Conservation (phyloP, 164 flowering plant genomes). For the Stephania cephalantha region DNA sequence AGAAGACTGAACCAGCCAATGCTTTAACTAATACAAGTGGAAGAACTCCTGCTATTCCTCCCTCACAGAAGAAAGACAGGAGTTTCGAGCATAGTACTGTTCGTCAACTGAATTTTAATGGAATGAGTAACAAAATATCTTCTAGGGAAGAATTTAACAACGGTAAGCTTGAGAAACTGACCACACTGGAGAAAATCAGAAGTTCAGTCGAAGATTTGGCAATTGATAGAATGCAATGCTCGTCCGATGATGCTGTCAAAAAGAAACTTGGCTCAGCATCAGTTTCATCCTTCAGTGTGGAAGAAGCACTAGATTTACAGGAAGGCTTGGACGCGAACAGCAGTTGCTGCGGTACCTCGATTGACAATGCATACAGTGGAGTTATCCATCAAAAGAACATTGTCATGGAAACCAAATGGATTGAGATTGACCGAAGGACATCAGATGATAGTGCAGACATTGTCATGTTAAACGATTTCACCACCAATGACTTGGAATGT, state of each 20-base stretch:
- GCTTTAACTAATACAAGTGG: slow-evolving; percentile 19
- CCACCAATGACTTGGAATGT: slow-evolving; percentile 8
- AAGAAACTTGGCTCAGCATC: slow-evolving; percentile 12
- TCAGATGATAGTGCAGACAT: neutral
- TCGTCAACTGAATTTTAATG: slow-evolving; percentile 1
- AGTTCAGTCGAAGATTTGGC: slow-evolving; percentile 9
- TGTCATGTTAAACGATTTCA: slow-evolving; percentile 10
- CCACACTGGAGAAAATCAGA: neutral
- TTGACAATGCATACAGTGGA: neutral
- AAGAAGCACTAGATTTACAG: slow-evolving; percentile 4
- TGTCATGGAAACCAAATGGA: neutral
- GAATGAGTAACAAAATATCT: neutral
- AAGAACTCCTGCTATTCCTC: slow-evolving; percentile 23
- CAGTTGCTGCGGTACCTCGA: slow-evolving; percentile 1
- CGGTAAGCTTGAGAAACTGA: slow-evolving; percentile 13
- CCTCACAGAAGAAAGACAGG: slow-evolving; percentile 19
- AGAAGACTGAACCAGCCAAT: slow-evolving; percentile 19
- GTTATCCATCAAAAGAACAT: neutral
- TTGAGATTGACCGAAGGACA: neutral
- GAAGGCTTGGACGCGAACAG: neutral
- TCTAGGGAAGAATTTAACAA: neutral
- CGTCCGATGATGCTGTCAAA: slow-evolving; percentile 17
- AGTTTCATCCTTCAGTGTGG: slow-evolving; percentile 4
- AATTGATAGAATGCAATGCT: slow-evolving; percentile 7
- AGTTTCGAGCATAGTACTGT: slow-evolving; percentile 3